Evolutionary conservation across 257 asterid genomes (phyloP).

Genomic region (Scutellaria baicalensis): DNA sequence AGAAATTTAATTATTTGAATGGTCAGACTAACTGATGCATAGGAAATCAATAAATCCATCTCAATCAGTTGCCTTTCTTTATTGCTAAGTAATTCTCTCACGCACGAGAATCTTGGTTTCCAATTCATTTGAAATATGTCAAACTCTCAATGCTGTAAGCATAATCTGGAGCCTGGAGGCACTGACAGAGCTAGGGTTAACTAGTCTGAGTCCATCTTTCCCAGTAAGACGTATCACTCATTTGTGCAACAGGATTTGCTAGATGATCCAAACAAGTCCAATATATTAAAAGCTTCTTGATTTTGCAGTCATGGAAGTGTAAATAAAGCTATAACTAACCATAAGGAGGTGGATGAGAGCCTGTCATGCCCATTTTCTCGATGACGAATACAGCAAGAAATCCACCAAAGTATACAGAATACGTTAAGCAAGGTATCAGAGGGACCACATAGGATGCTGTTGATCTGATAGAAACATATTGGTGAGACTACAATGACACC

Average conservation of each 20-base stretch:
- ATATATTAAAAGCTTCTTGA: constrained; percentile 7
- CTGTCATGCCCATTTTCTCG: constrained; percentile 98
- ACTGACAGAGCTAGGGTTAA: not conserved
- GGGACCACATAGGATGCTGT: constrained; percentile 67
- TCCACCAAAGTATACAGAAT: constrained; percentile 88
- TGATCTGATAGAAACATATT: constrained; percentile 60
- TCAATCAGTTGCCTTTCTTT: too few relatives aligned
- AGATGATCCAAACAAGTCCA: constrained; percentile 6
- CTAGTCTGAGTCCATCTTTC: not conserved
- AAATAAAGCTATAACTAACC: constrained; percentile 46
- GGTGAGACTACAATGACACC: constrained; percentile 16
- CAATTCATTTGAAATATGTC: not conserved
- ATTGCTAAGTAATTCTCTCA: too few relatives aligned
- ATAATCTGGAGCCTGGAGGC: not conserved
- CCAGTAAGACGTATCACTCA: not conserved
- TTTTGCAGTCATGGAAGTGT: not conserved
- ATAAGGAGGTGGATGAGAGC: constrained; percentile 88
- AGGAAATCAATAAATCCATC: not conserved
- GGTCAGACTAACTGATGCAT: not conserved
- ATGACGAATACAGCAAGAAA: constrained; percentile 67
- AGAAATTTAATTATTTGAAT: not conserved
- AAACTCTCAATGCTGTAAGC: not conserved
- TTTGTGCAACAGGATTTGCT: not conserved
- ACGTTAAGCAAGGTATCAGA: constrained; percentile 65
- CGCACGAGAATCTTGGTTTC: not conserved